Conservation (phyloP, 495 filamentous ascomycete species). For the Echria macrotheca region DNA sequence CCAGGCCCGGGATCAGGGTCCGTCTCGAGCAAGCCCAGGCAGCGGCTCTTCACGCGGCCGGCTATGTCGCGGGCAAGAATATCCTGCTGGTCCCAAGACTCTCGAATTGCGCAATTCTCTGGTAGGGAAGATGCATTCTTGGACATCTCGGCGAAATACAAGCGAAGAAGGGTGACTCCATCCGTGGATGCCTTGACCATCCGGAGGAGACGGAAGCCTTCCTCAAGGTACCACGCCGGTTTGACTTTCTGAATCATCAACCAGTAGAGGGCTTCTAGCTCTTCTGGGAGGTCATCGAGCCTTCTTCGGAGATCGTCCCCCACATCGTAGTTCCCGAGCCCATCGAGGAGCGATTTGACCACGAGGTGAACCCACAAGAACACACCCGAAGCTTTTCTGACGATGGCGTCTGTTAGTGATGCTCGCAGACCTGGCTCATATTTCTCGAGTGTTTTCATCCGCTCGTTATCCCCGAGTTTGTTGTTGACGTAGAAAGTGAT, state of each 20-base stretch:
- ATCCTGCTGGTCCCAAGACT: neutral
- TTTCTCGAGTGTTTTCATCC: neutral
- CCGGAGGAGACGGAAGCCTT: neutral
- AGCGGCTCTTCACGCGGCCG: conserved; percentile 1
- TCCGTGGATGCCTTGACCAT: neutral
- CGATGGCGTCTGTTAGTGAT: neutral
- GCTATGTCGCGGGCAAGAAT: neutral
- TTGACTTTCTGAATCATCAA: neutral
- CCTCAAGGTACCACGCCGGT: neutral
- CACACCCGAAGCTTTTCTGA: neutral
- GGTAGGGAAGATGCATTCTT: neutral
- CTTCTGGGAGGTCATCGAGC: conserved; percentile 4
- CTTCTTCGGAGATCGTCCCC: neutral
- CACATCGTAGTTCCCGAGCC: conserved; percentile 2
- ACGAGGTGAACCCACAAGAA: conserved; percentile 6
- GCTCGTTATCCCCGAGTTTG: neutral
- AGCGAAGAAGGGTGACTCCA: neutral
- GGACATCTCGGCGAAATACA: neutral
- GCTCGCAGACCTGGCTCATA: neutral
- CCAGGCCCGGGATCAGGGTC: neutral
- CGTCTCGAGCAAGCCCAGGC: neutral
- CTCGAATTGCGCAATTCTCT: neutral
- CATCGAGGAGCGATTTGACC: conserved; percentile 2
- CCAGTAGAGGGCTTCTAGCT: conserved; percentile 4
- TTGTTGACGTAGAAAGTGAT: conserved; percentile 1